These are phyloP conservation scores for Yamadazyma jaroonii DNA, from an alignment of 1,139 yeast species.

Conservation along the genomic window DNA sequence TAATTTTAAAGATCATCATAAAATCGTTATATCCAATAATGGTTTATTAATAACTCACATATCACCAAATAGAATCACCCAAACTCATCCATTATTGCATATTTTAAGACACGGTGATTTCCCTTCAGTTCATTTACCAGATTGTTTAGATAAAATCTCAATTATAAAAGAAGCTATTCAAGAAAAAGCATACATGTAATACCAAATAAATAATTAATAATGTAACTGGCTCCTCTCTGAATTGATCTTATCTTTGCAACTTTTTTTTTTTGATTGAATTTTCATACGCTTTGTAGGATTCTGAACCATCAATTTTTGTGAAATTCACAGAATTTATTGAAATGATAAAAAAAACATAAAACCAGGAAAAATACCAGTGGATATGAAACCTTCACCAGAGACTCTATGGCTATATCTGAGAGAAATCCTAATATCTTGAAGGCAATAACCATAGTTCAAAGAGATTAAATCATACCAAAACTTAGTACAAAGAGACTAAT, in stretches of 20 bases:
- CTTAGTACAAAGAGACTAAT: too few relatives aligned
- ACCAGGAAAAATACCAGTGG: too few relatives aligned
- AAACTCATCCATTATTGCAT: constrained; percentile 63
- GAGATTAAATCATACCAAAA: not conserved
- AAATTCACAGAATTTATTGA: too few relatives aligned
- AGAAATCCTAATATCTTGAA: too few relatives aligned
- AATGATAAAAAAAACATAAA: too few relatives aligned
- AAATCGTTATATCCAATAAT: constrained; percentile 71
- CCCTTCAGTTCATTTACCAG: constrained; percentile 50
- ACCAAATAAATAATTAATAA: constrained; percentile 3
- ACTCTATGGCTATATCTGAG: too few relatives aligned
- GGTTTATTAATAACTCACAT: constrained; percentile 81
- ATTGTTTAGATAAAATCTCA: constrained; percentile 44
- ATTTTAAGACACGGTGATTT: constrained; percentile 63
- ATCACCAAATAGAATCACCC: constrained; percentile 71
- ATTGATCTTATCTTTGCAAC: not conserved
- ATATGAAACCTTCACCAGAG: too few relatives aligned
- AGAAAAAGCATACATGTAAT: constrained; percentile 32
- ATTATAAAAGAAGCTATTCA: constrained; percentile 41
- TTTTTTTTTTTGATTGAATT: not conserved
- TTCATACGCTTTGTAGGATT: too few relatives aligned
- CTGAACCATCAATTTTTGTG: too few relatives aligned
- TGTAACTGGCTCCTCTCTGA: not conserved
- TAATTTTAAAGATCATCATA: constrained; percentile 93
- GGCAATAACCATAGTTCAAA: not conserved